Conservation (phyloP, 2,329 filamentous ascomycete genomes). For the Cladosporium sp. region DNA sequence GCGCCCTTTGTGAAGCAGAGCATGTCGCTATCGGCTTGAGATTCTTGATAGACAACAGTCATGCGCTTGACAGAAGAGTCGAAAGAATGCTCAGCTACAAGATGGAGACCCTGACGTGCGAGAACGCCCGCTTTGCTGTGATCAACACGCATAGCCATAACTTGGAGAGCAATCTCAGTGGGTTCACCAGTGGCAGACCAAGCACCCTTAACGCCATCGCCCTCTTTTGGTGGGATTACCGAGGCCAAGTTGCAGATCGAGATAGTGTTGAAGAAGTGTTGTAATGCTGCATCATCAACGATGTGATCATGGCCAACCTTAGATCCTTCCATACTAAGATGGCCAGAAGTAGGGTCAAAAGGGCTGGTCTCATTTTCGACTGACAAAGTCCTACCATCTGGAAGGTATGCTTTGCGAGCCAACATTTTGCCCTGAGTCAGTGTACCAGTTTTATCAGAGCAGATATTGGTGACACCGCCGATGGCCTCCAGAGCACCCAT, state of each 20-base stretch:
- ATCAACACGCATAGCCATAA: constrained; percentile 61
- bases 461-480: constrained; percentile 62
- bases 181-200: constrained; percentile 63
- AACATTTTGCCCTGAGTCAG: constrained; percentile 54
- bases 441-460: constrained; percentile 66
- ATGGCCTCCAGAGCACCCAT: constrained; percentile 61
- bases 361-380: constrained; percentile 53
- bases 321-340: constrained; percentile 42
- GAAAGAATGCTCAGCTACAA: constrained; percentile 29
- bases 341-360: constrained; percentile 52
- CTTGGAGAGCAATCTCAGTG: constrained; percentile 69
- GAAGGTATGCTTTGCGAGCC: constrained; percentile 56
- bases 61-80: constrained; percentile 33
- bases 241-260: constrained; percentile 61
- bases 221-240: constrained; percentile 44
- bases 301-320: constrained; percentile 19
- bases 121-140: constrained; percentile 23
- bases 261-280: constrained; percentile 53
- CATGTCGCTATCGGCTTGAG: constrained; percentile 13
- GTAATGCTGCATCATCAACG: constrained; percentile 42
- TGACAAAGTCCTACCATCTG: constrained; percentile 52
- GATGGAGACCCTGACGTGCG: constrained; percentile 13
- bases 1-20: constrained; percentile 31
- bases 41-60: constrained; percentile 26
- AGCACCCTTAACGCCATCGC: constrained; percentile 39